Percentiles rank a stretch among this genome's conserved stretches.
Conservation (phyloP, 2,329 filamentous ascomycete species). For the Fusarium succisae region DNA sequence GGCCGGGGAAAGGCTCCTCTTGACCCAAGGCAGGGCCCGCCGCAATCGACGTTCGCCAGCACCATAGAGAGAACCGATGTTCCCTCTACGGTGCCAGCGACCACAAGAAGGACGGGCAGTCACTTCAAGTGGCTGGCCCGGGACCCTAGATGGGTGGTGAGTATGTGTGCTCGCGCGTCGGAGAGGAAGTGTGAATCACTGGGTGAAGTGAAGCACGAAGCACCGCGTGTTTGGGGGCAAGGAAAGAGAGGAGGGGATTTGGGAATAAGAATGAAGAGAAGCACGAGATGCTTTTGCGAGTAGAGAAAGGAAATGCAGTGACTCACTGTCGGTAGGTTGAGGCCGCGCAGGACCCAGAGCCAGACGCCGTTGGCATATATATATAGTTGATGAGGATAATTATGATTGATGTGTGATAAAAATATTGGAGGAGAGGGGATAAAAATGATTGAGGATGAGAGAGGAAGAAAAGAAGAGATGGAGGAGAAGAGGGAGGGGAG, state of each 20-base stretch:
- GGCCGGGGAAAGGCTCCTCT: constrained; percentile 81
- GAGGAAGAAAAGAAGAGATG: not conserved
- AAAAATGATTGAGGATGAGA: not conserved
- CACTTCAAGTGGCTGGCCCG: not conserved
- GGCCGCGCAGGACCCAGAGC: not conserved
- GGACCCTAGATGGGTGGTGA: not conserved
- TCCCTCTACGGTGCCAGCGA: not conserved
- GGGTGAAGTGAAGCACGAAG: not conserved
- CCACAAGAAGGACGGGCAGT: not conserved
- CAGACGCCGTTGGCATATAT: not conserved
- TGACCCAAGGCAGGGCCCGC: not conserved
- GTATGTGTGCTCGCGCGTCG: not conserved
- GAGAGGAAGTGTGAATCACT: not conserved
- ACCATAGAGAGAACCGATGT: not conserved
- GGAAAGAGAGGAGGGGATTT: not conserved
- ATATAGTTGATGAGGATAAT: not conserved
- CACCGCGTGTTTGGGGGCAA: not conserved
- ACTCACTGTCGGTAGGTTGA: not conserved
- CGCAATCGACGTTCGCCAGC: not conserved
- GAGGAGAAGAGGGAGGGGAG: not conserved
- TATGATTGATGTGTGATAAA: not conserved
- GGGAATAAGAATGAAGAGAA: not conserved
- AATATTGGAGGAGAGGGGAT: not conserved
- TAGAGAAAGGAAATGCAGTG: not conserved
- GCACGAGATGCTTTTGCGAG: not conserved